Evolutionary conservation across 1,284 basidiomycete genomes (phyloP), one percentile per base, ranked within the genome.

Genomic region (Cronartium ribicola): DNA sequence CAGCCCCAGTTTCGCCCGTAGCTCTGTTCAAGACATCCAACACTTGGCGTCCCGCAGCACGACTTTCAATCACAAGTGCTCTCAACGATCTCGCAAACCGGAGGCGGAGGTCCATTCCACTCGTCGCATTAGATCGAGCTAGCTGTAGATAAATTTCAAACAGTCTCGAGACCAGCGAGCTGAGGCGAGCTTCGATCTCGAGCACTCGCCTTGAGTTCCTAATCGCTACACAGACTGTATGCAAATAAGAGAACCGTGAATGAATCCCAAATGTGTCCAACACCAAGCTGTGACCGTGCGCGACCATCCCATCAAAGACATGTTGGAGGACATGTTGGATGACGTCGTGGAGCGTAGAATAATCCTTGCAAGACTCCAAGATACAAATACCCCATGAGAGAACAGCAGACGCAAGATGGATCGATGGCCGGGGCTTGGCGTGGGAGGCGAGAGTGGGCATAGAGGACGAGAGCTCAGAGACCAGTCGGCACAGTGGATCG

Each of bases 361-460:
- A 51, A 7, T 63, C 65, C 29, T 74, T 63, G 20, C 55, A 74
- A 13, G 57, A 29, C 66, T 74, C 71, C 29, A 74, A 41, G 29
- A 74, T 51, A 57, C 62, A 65, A n/a, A 74, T 51, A 59, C 57
- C 71, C 64, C 64, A 74, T 57, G 55, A 48, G n/a, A 74, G 65
- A 17, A 66, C 22, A 41, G 71, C 55, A 41, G 71, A 74, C 37
- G 57, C 71, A 43, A 74, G 41, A 41, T 66, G 55, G n/a, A 20
- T 20, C 20, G 71, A 65, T 60, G 60, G 64, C 11, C 62, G 43
- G 0, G 57, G 51, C 48, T 40, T 40, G 46, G 29, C 41, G 20
- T 14, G 60, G 57, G 36, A 46, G 59, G 60, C 46, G 51, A 6
- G 46, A 3, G 64, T 40, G 6, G 57, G 8, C 22, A 39, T 60